A percentile compares a stretch with the other conserved stretches of the same genome.
Conservation (phyloP, 2,329 filamentous ascomycete species). For the Fusarium temperatum region DNA sequence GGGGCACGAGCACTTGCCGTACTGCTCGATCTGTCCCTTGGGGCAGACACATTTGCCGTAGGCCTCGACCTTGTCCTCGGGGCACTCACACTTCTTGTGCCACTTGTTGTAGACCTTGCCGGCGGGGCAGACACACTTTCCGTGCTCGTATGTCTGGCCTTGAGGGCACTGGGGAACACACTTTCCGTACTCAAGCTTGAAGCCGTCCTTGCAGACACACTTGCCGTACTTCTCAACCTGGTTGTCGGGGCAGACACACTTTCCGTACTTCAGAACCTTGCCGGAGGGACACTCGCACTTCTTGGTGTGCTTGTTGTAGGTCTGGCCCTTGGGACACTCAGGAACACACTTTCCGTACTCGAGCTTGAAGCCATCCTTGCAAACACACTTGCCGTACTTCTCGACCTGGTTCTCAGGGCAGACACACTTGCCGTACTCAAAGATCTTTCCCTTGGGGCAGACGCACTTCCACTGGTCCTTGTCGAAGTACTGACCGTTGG, state of each 20-base stretch:
- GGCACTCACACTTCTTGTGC: conserved; percentile 17
- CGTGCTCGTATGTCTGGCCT: not conserved
- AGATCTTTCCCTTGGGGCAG: conserved; percentile 25
- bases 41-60: conserved; percentile 24
- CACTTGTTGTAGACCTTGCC: conserved; percentile 13
- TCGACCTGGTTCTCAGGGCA: too few relatives aligned
- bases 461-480: conserved; percentile 2
- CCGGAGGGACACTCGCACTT: conserved; percentile 19
- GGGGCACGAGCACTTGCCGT: conserved; percentile 23
- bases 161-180: conserved; percentile 13
- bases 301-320: not conserved
- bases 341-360: conserved; percentile 18
- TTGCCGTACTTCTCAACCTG: not conserved
- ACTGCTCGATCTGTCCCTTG: conserved; percentile 10
- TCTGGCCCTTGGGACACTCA: conserved; percentile 1
- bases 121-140: conserved; percentile 19
- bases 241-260: conserved; percentile 8
- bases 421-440: conserved; percentile 18
- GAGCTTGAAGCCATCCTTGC: too few relatives aligned
- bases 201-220: conserved; percentile 11
- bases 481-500: conserved; percentile 1
- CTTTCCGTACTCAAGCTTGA: conserved; percentile 9
- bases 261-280: conserved; percentile 1
- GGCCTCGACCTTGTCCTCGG: conserved; percentile 8
- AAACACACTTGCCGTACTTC: too few relatives aligned